A percentile compares a stretch with the other conserved stretches of the same genome.
Evolutionary conservation across 2,329 filamentous ascomycete genomes (phyloP).

Genomic region (Diaporthe vaccinii): DNA sequence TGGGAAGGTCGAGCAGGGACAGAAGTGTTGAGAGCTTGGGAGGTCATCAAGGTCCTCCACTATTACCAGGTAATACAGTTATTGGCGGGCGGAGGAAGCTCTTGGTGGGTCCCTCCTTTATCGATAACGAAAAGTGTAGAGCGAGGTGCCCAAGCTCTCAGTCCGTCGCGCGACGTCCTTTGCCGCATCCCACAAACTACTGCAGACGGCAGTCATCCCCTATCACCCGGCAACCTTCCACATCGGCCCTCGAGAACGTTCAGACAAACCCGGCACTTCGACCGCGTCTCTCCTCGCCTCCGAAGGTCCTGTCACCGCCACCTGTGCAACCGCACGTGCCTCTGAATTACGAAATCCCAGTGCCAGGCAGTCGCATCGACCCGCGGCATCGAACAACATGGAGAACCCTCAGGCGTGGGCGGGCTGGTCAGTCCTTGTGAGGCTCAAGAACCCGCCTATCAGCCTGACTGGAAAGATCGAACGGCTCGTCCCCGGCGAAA

Average conservation of each 20-base stretch:
- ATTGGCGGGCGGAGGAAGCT: constrained; percentile 10
- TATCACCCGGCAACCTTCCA: constrained; percentile 12
- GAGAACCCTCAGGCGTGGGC: constrained; percentile 30
- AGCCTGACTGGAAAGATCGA: constrained; percentile 40
- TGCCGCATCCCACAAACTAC: constrained; percentile 28
- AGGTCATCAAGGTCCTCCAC: constrained; percentile 9
- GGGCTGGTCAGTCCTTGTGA: constrained; percentile 37
- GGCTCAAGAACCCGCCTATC: constrained; percentile 39
- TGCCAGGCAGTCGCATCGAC: constrained; percentile 9
- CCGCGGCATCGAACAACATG: constrained; percentile 17
- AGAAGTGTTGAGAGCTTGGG: constrained; percentile 1
- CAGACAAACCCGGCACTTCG: neutral
- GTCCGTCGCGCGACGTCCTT: constrained; percentile 10
- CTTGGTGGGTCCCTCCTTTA: constrained; percentile 32
- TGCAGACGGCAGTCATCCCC: constrained; percentile 14
- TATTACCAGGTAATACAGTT: neutral
- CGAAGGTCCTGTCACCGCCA: neutral
- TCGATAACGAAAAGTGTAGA: constrained; percentile 41
- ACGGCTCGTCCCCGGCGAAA: constrained; percentile 37
- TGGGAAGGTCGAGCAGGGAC: neutral
- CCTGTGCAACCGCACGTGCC: constrained; percentile 18
- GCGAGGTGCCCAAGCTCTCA: constrained; percentile 30
- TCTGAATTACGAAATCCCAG: neutral
- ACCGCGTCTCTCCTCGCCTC: neutral
- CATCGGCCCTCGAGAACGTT: constrained; percentile 12